Evolutionary conservation across 306 rosid genomes (phyloP).

Genomic region (Cucurbita pepo): DNA sequence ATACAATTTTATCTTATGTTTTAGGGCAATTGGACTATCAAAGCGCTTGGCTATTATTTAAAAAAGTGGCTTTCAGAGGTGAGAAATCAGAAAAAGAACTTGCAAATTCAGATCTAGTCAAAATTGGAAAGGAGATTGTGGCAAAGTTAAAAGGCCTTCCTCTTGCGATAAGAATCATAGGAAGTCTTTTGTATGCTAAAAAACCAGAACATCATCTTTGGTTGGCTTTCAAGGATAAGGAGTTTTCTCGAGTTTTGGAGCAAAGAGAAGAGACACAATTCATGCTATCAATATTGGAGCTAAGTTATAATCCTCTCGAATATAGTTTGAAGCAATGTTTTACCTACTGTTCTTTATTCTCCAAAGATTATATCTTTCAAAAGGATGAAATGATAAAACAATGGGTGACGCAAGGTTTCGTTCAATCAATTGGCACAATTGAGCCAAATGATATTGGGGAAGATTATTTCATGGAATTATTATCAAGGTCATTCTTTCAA

Average conservation of each 20-base stretch:
- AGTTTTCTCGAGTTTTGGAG: neutral
- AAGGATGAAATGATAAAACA: neutral
- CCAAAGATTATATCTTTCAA: neutral
- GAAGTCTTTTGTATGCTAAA: neutral
- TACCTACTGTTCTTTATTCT: neutral
- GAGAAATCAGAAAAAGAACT: neutral
- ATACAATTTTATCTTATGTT: neutral
- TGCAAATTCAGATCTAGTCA: too few relatives aligned
- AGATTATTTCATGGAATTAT: too few relatives aligned
- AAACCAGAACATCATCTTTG: neutral
- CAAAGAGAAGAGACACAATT: neutral
- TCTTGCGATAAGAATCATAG: neutral
- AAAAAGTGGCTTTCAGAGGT: neutral
- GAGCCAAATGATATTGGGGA: neutral
- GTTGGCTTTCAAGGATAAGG: neutral
- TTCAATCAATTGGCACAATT: neutral
- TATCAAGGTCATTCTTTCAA: too few relatives aligned
- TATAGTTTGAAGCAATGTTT: slow-evolving; percentile 3
- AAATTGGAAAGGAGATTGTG: neutral
- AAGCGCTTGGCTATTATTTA: neutral
- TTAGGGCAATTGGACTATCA: neutral
- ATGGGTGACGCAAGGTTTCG: neutral
- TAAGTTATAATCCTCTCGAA: neutral
- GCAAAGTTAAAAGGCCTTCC: neutral
- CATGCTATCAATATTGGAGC: neutral